Percentiles rank a stretch among this genome's conserved stretches.
Evolutionary conservation across 106 monocot genomes (phyloP).

Genomic region (Dactylorhiza incarnata): DNA sequence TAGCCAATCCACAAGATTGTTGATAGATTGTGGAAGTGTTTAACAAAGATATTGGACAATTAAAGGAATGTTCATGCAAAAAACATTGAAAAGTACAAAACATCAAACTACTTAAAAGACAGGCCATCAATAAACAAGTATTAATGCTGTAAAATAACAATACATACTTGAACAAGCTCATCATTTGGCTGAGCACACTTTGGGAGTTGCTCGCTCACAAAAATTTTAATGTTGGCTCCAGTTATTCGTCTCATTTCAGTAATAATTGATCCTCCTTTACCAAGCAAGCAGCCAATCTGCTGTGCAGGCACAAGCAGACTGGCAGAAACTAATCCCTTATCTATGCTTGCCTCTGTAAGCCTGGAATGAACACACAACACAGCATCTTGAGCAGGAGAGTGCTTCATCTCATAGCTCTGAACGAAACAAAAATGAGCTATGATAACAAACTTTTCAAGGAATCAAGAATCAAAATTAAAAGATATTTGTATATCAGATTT

Average conservation of each 20-base stretch:
- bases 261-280: conserved; percentile 72
- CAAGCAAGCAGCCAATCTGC: conserved; percentile 70
- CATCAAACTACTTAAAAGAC: neutral
- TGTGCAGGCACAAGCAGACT: conserved; percentile 84
- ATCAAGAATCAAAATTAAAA: neutral
- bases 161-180: conserved; percentile 70
- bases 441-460: neutral
- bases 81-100: conserved; percentile 3
- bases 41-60: neutral
- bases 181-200: conserved; percentile 77
- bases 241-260: conserved; percentile 81
- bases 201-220: conserved; percentile 65
- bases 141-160: neutral
- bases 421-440: conserved; percentile 4
- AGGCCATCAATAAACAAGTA: neutral
- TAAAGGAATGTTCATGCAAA: neutral
- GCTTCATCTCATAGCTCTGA: conserved; percentile 58
- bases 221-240: conserved; percentile 74
- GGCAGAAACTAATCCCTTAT: conserved; percentile 48
- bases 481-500: neutral
- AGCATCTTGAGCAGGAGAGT: conserved; percentile 78
- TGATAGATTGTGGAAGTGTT: neutral
- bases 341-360: conserved; percentile 36
- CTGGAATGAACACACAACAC: conserved; percentile 63
- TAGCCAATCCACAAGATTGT: neutral